phyloP scores from a whole-genome alignment of 2,329 filamentous ascomycete species.

The Fusarium torreyae region DNA sequence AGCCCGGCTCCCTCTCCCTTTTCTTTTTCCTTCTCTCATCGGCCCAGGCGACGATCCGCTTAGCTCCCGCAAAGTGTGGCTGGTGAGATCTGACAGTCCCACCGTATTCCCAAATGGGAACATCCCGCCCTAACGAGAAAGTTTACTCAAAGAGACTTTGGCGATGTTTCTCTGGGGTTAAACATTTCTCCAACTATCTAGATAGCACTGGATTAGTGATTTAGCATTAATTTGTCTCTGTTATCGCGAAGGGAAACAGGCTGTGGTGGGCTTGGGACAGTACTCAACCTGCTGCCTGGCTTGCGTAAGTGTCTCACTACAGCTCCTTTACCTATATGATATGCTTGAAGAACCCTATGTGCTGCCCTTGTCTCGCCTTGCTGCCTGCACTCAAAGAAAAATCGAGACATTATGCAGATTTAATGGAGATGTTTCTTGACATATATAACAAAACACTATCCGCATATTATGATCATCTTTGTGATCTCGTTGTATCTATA shows the following conservation, averaged over 20 bases:
- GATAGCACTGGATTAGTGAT: too few species aligned
- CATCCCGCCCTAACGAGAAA: slow-evolving; percentile 1
- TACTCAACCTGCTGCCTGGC: slow-evolving; percentile 11
- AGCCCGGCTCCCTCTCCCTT: neutral
- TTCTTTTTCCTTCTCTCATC: neutral
- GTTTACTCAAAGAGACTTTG: neutral
- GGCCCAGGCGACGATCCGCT: slow-evolving; percentile 23
- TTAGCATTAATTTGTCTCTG: neutral
- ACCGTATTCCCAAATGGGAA: slow-evolving; percentile 13
- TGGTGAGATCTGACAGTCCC: slow-evolving; percentile 39
- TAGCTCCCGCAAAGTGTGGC: slow-evolving; percentile 42
- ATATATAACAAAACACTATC: too few species aligned
- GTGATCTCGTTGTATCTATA: too few species aligned
- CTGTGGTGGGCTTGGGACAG: neutral
- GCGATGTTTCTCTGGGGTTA: neutral
- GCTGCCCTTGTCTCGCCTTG: neutral
- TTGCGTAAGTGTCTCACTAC: slow-evolving; percentile 29
- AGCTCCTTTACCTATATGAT: slow-evolving; percentile 1
- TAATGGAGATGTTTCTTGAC: too few species aligned
- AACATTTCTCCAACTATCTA: neutral
- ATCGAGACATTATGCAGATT: too few species aligned
- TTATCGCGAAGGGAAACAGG: slow-evolving; percentile 1
- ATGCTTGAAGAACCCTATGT: slow-evolving; percentile 7
- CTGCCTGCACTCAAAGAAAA: neutral
- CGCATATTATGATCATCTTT: too few species aligned